Base-by-base conservation (phyloP, 495 filamentous ascomycete species). In the Platismatia glauca region DNA sequence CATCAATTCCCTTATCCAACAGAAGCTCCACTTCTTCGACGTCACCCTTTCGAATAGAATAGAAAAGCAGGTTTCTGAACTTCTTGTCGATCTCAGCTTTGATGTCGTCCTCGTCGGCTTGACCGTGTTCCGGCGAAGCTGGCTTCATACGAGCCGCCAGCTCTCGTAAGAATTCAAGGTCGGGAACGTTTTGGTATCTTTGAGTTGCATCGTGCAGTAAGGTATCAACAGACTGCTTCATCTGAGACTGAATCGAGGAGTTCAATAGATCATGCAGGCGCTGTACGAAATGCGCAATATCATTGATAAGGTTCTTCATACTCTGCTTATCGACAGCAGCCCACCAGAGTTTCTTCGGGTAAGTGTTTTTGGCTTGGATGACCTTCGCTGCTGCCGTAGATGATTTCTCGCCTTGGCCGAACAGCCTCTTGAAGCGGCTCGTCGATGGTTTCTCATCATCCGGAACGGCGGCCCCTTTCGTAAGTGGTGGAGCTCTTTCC, bases 321-420 rank as follows among this genome's bases (percentile, higher is more conserved):
- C 70, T 71, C 22, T 59, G 60, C 50, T 61, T 69, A 48, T 74
- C 69, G 2, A 69, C 58, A 20, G 64, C 61, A 16, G 71, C 71
- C 71, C 69, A 72, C 58, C 69, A 66, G 20, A 71, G 52, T 48
- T 65, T 68, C 46, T 68, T 69, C 12, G 61, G 22, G 15, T 66
- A n/a, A 31, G 24, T 59, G 38, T 68, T 70, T 43, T 67, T 55
- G 27, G 68, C 59, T 46, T 65, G 62, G 20, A 71, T 65, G 53
- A 70, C 65, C 53, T 69, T 67, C 55, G 61, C 66, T 12, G 68
- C 62, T 35, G 64, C 64, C 31, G 56, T 70, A 15, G 46, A 46
- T 3, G 57, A 29, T 34, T 59, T 53, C 4, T 59, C 48, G n/a
- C 60, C 8, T 59, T 66, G 60, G 11, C 55, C 64, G 20, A 67